phyloP scores from a whole-genome alignment of 768 basidiomycete genomes.

The Astraeus odoratus region DNA sequence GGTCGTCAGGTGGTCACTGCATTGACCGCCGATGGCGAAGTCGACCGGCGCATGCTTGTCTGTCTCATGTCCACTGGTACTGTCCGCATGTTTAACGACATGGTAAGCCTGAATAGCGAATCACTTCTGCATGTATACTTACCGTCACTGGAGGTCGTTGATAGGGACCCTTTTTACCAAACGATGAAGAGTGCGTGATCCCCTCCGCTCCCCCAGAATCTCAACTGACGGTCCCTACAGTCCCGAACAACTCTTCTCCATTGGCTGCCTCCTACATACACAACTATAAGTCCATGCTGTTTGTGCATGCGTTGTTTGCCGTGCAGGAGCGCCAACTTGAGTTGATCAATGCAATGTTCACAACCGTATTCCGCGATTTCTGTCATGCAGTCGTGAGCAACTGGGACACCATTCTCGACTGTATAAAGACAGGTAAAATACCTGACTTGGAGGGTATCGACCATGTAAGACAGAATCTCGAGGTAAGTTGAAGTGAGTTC shows the following conservation, averaged over 20 bases:
- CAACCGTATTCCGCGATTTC: constrained; percentile 16
- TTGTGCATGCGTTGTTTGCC: constrained; percentile 17
- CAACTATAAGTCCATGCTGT: constrained; percentile 17
- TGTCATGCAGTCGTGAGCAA: constrained; percentile 15
- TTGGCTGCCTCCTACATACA: constrained; percentile 13
- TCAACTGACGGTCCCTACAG: background rate
- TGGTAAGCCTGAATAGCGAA: constrained; percentile 5
- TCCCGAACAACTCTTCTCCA: constrained; percentile 12
- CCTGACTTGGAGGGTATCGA: constrained; percentile 10
- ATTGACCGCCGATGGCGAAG: constrained; percentile 5
- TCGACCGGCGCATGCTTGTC: constrained; percentile 11
- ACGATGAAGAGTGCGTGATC: constrained; percentile 4
- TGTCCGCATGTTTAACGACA: constrained; percentile 16
- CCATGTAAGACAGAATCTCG: constrained; percentile 10
- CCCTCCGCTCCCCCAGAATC: background rate
- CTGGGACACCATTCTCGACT: constrained; percentile 16
- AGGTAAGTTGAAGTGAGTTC: background rate
- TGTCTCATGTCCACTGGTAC: constrained; percentile 18
- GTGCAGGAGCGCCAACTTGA: constrained; percentile 16
- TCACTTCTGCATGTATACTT: background rate
- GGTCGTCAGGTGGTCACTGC: constrained; percentile 9
- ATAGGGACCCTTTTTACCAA: constrained; percentile 8
- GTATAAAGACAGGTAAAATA: constrained; percentile 11
- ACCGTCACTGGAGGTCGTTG: constrained; percentile 9
- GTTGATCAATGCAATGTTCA: constrained; percentile 18